These are phyloP conservation scores for Litchi chinensis DNA, from an alignment of 345 rosid genomes.

Conservation along the genomic window DNA sequence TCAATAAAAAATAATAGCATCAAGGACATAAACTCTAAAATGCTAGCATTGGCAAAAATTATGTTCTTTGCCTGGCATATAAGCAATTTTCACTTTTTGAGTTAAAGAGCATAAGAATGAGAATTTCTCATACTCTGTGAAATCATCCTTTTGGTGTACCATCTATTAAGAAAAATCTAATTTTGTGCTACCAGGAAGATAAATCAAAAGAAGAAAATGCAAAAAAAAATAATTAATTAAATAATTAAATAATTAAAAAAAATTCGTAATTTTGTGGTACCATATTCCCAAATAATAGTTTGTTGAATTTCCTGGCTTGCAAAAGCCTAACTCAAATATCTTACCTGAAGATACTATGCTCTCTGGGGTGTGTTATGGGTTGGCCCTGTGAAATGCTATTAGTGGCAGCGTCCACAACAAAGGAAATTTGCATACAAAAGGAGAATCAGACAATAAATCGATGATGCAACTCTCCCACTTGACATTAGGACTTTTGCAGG, in stretches of 20 bases:
- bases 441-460: background rate
- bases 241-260: too few species aligned
- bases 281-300: constrained; percentile 22
- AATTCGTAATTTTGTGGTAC: background rate
- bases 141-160: too few species aligned
- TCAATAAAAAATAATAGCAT: too few species aligned
- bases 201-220: too few species aligned
- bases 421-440: background rate
- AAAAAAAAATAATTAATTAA: too few species aligned
- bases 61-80: too few species aligned
- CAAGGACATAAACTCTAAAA: too few species aligned
- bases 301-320: background rate
- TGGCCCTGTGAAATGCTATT: constrained; percentile 12
- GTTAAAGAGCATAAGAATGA: too few species aligned
- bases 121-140: too few species aligned
- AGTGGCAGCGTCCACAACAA: background rate
- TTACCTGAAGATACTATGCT: constrained; percentile 17
- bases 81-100: too few species aligned
- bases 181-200: too few species aligned
- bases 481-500: background rate
- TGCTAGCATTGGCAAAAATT: background rate
- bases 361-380: background rate
- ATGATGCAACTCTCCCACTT: background rate
- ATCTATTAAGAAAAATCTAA: too few species aligned
- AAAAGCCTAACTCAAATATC: constrained; percentile 18